Percentiles rank a stretch among this genome's conserved stretches.
Evolutionary conservation across 2,329 filamentous ascomycete species (phyloP).

Genomic region (Lachnellula willkommii): DNA sequence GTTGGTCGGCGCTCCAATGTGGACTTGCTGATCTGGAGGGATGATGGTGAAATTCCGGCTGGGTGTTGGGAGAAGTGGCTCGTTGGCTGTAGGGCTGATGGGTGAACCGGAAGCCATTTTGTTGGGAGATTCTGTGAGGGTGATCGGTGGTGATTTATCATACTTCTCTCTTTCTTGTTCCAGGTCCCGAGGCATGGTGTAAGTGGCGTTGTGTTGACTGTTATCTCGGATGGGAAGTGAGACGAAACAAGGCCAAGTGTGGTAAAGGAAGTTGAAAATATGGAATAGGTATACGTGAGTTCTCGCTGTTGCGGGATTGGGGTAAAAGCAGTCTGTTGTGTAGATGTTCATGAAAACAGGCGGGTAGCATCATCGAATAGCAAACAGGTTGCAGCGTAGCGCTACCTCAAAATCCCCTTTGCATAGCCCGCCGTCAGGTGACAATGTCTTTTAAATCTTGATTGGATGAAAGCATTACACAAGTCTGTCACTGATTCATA

Average conservation of each 20-base stretch:
- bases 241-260: not conserved
- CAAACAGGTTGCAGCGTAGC: not conserved
- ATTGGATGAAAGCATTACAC: not conserved
- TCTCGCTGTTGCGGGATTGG: too few relatives aligned
- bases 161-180: not conserved
- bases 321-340: not conserved
- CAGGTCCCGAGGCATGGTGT: not conserved
- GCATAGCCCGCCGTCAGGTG: not conserved
- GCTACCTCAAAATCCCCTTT: not conserved
- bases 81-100: not conserved
- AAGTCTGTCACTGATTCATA: too few relatives aligned
- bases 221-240: not conserved
- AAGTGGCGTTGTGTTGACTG: not conserved
- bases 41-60: constrained; percentile 4
- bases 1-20: constrained; percentile 38
- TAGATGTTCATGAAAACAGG: not conserved
- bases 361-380: not conserved
- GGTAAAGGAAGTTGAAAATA: not conserved
- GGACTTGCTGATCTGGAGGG: constrained; percentile 18
- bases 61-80: not conserved
- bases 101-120: constrained; percentile 4
- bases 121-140: constrained; percentile 8
- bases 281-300: too few relatives aligned
- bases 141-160: constrained; percentile 3
- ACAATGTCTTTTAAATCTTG: not conserved